Conservation (phyloP, 2,329 filamentous ascomycete genomes). For the Apiospora aurea region DNA sequence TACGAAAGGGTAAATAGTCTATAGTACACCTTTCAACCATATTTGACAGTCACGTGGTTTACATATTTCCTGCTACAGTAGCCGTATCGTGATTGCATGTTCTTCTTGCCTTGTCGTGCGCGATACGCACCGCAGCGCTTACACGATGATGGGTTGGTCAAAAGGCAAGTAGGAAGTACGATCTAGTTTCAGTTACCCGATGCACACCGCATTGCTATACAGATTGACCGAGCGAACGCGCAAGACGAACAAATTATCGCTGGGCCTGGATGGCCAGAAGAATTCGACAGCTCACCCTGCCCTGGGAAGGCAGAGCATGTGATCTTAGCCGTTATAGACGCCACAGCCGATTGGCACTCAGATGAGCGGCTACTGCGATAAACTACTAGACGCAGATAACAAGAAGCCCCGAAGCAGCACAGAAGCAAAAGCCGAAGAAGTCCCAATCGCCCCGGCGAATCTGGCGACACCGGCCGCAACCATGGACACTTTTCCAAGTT, state of each 20-base stretch:
- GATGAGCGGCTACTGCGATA: neutral
- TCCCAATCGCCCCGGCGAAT: neutral
- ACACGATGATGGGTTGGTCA: neutral
- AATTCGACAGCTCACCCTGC: neutral
- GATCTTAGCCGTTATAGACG: neutral
- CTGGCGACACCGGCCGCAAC: neutral
- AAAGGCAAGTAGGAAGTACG: neutral
- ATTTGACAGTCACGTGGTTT: neutral
- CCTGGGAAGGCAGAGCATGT: neutral
- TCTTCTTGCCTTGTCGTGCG: neutral
- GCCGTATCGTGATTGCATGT: neutral
- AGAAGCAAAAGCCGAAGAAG: neutral
- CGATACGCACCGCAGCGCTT: neutral
- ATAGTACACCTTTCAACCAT: neutral
- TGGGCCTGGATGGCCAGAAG: neutral
- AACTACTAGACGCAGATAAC: neutral
- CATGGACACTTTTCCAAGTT: neutral
- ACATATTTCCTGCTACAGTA: no score
- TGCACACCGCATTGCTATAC: neutral
- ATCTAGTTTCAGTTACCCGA: neutral
- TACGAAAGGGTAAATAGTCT: slow-evolving; percentile 42
- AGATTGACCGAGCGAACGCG: no score
- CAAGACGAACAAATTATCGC: neutral
- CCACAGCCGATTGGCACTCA: neutral
- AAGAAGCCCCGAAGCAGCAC: neutral